Conservation (phyloP, 257 asterid genomes). For the Ballota nigra region DNA sequence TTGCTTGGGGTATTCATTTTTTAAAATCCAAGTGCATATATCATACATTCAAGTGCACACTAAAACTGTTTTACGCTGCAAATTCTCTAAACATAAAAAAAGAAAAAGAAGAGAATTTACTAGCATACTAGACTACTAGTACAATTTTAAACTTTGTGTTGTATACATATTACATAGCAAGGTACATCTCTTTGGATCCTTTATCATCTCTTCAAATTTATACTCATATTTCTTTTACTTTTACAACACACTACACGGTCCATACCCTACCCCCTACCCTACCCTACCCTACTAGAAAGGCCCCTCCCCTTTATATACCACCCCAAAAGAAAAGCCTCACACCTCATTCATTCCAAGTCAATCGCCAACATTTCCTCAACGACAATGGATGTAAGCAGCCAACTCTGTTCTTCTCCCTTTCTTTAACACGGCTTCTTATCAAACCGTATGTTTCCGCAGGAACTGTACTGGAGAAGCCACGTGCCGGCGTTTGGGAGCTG, state of each 20-base stretch:
- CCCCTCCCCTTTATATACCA: neutral
- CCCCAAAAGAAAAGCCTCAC: neutral
- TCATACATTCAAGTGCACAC: no score
- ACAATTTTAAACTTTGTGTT: neutral
- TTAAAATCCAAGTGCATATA: no score
- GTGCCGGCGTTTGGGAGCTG: slow-evolving; percentile 93
- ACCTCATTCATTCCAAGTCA: slow-evolving; percentile 23
- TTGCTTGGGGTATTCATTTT: no score
- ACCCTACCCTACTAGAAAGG: neutral
- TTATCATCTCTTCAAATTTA: neutral
- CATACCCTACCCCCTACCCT: neutral
- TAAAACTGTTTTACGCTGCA: no score
- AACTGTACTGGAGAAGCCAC: slow-evolving; percentile 61
- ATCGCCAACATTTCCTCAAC: neutral
- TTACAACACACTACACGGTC: slow-evolving; percentile 12
- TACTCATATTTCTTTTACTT: neutral
- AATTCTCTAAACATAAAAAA: no score
- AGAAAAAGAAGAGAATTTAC: no score
- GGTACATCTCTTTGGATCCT: slow-evolving; percentile 20
- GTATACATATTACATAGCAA: neutral
- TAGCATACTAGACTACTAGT: no score
- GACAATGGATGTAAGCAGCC: slow-evolving; percentile 37
- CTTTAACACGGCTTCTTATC: neutral
- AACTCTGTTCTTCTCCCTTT: neutral
- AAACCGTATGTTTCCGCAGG: slow-evolving; percentile 28